phyloP scores from a whole-genome alignment of 2,329 filamentous ascomycete genomes.

The Aspergillus pseudoglaucus region DNA sequence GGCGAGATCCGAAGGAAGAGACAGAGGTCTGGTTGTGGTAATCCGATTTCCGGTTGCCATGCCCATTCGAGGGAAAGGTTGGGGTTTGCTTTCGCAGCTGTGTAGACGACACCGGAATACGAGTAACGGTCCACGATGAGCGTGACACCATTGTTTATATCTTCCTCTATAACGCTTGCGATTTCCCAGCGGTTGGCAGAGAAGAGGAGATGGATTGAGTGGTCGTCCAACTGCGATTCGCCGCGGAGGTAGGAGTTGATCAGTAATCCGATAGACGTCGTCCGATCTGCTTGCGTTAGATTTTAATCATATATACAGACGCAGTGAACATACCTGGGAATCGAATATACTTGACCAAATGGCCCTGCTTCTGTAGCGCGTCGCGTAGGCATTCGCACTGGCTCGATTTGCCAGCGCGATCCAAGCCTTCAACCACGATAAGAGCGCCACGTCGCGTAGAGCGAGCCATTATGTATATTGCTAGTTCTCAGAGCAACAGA shows the following conservation, averaged over 20 bases:
- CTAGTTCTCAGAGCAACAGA: slow-evolving; percentile 4
- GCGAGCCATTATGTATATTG: too few species aligned
- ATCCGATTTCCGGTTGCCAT: slow-evolving; percentile 72
- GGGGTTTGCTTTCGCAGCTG: slow-evolving; percentile 74
- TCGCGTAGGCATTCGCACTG: slow-evolving; percentile 66
- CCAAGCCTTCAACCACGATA: slow-evolving; percentile 80
- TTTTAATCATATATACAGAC: neutral
- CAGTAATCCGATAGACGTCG: slow-evolving; percentile 77
- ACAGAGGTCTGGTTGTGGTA: slow-evolving; percentile 81
- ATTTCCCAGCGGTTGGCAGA: slow-evolving; percentile 86
- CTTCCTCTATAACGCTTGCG: slow-evolving; percentile 34
- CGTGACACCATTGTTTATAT: slow-evolving; percentile 60
- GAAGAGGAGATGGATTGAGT: slow-evolving; percentile 84
- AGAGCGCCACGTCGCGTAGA: slow-evolving; percentile 56
- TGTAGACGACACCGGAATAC: slow-evolving; percentile 90
- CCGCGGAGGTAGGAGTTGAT: slow-evolving; percentile 77
- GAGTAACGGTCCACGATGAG: slow-evolving; percentile 91
- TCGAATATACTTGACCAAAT: slow-evolving; percentile 52
- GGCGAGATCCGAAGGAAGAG: slow-evolving; percentile 79
- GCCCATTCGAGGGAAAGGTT: slow-evolving; percentile 70
- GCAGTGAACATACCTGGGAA: slow-evolving; percentile 53
- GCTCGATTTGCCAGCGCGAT: slow-evolving; percentile 86
- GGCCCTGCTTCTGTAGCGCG: slow-evolving; percentile 45
- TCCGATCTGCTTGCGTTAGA: slow-evolving; percentile 57
- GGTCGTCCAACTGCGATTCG: slow-evolving; percentile 69